phyloP scores from a whole-genome alignment of 1,284 basidiomycete species.

The Earliella scabrosa region DNA sequence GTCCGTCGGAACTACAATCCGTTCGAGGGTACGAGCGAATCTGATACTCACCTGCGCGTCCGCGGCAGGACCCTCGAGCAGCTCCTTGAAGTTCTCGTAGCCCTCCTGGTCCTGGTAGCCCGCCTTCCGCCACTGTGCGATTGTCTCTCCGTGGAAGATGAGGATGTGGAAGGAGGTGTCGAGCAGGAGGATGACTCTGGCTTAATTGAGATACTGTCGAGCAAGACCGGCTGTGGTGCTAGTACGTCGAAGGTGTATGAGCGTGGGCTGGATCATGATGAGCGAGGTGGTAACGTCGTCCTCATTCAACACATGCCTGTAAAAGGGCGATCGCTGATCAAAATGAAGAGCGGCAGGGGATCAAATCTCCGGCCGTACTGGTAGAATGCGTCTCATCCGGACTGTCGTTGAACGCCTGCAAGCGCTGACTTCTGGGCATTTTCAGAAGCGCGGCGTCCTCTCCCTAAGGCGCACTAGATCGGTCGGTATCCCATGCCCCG shows the following conservation, averaged over 20 bases:
- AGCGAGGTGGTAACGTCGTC: conserved; percentile 99
- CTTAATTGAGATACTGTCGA: conserved; percentile 98
- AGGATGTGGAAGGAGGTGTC: conserved; percentile 99
- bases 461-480: too few species aligned
- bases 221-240: conserved; percentile 92
- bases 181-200: conserved; percentile 97
- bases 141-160: conserved; percentile 98
- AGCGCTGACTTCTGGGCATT: conserved; percentile 95
- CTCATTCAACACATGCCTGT: conserved; percentile 92
- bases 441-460: too few species aligned
- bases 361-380: conserved; percentile 52
- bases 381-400: conserved; percentile 99
- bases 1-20: not conserved
- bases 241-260: conserved; percentile 95
- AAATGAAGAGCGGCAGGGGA: not conserved
- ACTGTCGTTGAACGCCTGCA: conserved; percentile 99
- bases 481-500: too few species aligned
- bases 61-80: conserved; percentile 82
- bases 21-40: too few species aligned
- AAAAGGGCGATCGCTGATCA: conserved; percentile 10
- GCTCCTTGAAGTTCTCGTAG: conserved; percentile 97
- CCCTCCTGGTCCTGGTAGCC: conserved; percentile 99
- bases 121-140: conserved; percentile 99
- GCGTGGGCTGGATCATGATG: conserved; percentile 99
- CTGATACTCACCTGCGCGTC: conserved; percentile 67